phyloP scores from a whole-genome alignment of 192 early-diverging fungal species.

The Spinellus fusiger region DNA sequence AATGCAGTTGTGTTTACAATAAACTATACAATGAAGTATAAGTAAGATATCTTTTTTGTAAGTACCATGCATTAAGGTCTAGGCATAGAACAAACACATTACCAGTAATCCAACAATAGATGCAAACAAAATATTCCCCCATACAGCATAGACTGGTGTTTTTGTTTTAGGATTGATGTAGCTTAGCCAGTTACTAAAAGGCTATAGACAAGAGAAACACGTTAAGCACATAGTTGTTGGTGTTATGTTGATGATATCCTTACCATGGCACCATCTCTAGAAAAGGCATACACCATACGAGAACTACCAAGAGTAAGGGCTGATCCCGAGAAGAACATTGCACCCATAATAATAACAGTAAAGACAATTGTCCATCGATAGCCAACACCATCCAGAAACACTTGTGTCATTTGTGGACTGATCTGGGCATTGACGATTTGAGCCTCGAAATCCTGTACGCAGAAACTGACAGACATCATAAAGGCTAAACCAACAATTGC shows the following conservation, averaged over 20 bases:
- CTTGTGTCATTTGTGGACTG: slow-evolving; percentile 39
- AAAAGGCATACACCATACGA: slow-evolving; percentile 53
- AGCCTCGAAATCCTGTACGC: slow-evolving; percentile 36
- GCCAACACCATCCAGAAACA: slow-evolving; percentile 47
- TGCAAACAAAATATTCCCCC: slow-evolving; percentile 43
- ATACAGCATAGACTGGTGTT: slow-evolving; percentile 46
- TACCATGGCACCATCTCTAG: slow-evolving; percentile 49
- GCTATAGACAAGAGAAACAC: not conserved
- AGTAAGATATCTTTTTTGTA: not conserved
- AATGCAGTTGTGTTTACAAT: slow-evolving; percentile 46
- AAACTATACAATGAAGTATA: slow-evolving; percentile 36
- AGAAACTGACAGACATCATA: slow-evolving; percentile 46
- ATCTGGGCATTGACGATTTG: slow-evolving; percentile 38
- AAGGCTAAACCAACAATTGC: slow-evolving; percentile 41
- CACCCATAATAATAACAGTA: slow-evolving; percentile 44
- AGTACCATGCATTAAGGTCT: not conserved
- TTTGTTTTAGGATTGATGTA: slow-evolving; percentile 30
- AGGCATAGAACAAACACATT: no score
- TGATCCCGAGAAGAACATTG: slow-evolving; percentile 48
- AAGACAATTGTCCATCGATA: slow-evolving; percentile 41
- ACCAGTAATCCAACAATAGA: slow-evolving; percentile 24
- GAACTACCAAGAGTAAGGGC: slow-evolving; percentile 46
- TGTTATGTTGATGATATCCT: not conserved
- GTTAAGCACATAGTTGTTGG: not conserved
- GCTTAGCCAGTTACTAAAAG: slow-evolving; percentile 35